Percentiles rank a stretch among this genome's conserved stretches.
phyloP scores from a whole-genome alignment of 208 protist genomes.

The Leishmania martiniquensis region DNA sequence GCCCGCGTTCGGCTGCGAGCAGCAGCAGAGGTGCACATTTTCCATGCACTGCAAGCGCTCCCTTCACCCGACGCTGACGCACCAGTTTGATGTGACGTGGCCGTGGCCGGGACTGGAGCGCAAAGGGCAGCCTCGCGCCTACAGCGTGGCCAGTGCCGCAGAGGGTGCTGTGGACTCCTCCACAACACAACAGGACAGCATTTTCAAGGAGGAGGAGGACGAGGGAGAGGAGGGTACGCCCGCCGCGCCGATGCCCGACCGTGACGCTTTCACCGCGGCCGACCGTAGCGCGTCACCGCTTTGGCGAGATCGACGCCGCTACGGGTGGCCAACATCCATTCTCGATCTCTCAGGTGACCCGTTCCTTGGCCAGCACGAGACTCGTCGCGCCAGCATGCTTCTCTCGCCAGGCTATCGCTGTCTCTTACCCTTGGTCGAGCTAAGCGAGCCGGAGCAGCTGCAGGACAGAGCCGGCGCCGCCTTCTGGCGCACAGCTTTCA shows the following conservation, averaged over 20 bases:
- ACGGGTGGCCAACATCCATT: conserved; percentile 32
- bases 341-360: conserved; percentile 36
- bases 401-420: conserved; percentile 48
- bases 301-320: conserved; percentile 22
- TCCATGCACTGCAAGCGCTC: conserved; percentile 33
- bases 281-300: neutral
- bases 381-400: conserved; percentile 44
- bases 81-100: conserved; percentile 58
- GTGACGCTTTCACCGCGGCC: neutral
- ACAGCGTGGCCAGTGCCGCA: neutral
- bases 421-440: conserved; percentile 18
- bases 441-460: conserved; percentile 18
- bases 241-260: neutral
- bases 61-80: conserved; percentile 43
- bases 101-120: conserved; percentile 43
- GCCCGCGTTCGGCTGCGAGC: conserved; percentile 13
- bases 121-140: neutral
- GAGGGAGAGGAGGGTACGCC: neutral
- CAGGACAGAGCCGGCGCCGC: conserved; percentile 8
- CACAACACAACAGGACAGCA: neutral
- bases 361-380: conserved; percentile 9
- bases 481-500: conserved; percentile 29
- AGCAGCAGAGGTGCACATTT: conserved; percentile 17
- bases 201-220: conserved; percentile 3
- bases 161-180: neutral